These are phyloP conservation scores for Pyrenophora graminea DNA, from an alignment of 2,329 filamentous ascomycete genomes.

Conservation along the genomic window DNA sequence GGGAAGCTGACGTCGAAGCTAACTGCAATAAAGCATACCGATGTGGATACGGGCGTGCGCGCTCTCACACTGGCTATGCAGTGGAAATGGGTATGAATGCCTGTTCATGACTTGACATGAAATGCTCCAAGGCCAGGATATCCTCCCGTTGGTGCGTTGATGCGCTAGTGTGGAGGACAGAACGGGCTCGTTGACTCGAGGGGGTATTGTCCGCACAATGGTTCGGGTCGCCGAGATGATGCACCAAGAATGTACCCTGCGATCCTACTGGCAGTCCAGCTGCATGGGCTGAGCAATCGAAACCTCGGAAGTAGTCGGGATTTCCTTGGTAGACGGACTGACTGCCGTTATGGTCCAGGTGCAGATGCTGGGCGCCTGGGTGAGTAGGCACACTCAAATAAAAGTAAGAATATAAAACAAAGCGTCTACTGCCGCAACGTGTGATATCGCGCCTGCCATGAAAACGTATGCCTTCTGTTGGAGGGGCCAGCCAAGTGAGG, in stretches of 20 bases:
- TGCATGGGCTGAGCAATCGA: background rate
- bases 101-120: constrained; percentile 1
- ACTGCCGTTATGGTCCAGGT: background rate
- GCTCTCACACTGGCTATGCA: background rate
- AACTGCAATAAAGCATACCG: background rate
- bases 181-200: no score
- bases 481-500: background rate
- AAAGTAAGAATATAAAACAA: background rate
- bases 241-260: no score
- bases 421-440: background rate
- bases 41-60: background rate
- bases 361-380: constrained; percentile 2
- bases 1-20: no score
- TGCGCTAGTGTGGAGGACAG: no score
- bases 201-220: no score
- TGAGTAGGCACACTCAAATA: background rate
- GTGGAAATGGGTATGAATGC: background rate
- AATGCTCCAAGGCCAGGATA: background rate
- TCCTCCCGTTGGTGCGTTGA: background rate
- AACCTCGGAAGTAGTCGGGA: background rate
- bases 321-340: background rate
- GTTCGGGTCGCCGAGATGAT: no score
- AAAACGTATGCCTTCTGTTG: background rate
- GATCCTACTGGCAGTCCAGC: background rate
- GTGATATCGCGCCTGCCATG: background rate